Evolutionary conservation across 345 rosid genomes (phyloP), one percentile per base, ranked within the genome.

Genomic region (Gossypium australe): DNA sequence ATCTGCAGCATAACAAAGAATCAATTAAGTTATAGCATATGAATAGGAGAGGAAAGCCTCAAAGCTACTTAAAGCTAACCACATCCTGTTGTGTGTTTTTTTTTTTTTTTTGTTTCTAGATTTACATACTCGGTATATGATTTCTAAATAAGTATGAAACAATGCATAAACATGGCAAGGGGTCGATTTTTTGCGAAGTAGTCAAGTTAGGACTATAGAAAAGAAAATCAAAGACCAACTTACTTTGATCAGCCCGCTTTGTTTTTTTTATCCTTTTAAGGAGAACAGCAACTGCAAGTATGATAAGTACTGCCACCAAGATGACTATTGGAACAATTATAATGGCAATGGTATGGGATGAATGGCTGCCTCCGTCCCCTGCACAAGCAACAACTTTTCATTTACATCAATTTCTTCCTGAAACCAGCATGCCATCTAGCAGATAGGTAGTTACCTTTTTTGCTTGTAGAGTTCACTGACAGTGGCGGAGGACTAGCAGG

Each of bases 321-420:
- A 74, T 62, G 44, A 82, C 38, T 47, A 56, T 70, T 7, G 81
- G 66, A 75, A 81, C 81, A 25, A 78, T 75, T 48, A 75, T 70
- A 62, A 78, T 48, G 1, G 25, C 69, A 9, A 80, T 67, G 76
- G 49, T 56, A 68, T 61, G n/a, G 2, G 75, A 55, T n/a, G 56
- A 11, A 43, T 18, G 61, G 12, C 17, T 11, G 48, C 70, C 63
- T 59, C 55, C 47, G 4, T 13, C 53, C 0, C n/a, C 78, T 73
- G 80, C 65, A 47, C 34, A 71, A 73, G 12, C 34, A 43, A 24
- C 13, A 41, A 38, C 20, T 63, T 64, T n/a, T 9, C 11, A 65
- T 43, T 24, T 25, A 12, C 7, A 59, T 59, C 8, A 57, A 59
- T 59, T 18, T 65, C 27, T 18, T 41, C 29, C 9, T 22, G 29